These are phyloP conservation scores for Cenococcum geophilum DNA, from an alignment of 495 filamentous ascomycete species.

Conservation along the genomic window DNA sequence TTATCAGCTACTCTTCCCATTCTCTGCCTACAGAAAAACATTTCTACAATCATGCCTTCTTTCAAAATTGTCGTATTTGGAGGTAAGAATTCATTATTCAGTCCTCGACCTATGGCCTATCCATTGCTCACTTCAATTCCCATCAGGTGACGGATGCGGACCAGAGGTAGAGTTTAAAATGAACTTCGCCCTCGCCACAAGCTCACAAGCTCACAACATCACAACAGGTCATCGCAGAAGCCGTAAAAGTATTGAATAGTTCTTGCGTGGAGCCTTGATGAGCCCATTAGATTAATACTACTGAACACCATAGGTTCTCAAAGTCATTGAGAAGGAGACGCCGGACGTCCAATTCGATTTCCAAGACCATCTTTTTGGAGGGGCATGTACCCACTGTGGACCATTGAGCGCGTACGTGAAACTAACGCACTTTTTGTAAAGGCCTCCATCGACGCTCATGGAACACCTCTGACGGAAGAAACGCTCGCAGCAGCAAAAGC, in stretches of 20 bases:
- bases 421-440: conserved; percentile 33
- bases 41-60: conserved; percentile 23
- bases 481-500: conserved; percentile 80
- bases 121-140: conserved; percentile 8
- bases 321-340: conserved; percentile 62
- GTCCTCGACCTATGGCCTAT: not conserved
- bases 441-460: conserved; percentile 83
- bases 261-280: not conserved
- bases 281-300: not conserved
- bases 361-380: conserved; percentile 85
- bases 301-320: conserved; percentile 61
- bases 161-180: conserved; percentile 63
- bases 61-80: conserved; percentile 34
- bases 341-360: conserved; percentile 77
- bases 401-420: conserved; percentile 1
- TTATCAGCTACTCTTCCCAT: not conserved
- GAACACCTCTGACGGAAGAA: conserved; percentile 71
- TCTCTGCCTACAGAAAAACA: not conserved
- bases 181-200: not conserved
- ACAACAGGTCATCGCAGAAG: conserved; percentile 59
- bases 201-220: conserved; percentile 7
- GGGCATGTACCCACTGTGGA: conserved; percentile 56
- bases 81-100: conserved; percentile 16
- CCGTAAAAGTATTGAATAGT: conserved; percentile 62
- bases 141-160: conserved; percentile 79